Conservation (phyloP, 495 filamentous ascomycete genomes). For the Xylaria nigripes region DNA sequence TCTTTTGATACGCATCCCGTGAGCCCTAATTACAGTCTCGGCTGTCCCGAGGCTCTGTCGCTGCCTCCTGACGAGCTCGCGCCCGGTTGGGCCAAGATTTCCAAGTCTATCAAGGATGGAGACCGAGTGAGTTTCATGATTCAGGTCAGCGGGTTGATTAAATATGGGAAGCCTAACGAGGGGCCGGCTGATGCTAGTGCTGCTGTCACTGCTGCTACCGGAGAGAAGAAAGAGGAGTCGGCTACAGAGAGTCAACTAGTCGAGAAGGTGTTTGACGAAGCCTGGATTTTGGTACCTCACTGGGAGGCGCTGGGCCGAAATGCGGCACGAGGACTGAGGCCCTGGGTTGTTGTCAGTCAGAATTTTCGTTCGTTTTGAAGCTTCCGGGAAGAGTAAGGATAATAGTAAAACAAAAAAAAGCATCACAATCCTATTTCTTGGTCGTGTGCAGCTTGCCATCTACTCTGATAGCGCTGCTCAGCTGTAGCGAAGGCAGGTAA, state of each 20-base stretch:
- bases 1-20: constrained; percentile 66
- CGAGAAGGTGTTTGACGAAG: constrained; percentile 63
- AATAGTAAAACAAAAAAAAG: neutral
- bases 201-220: neutral
- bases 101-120: constrained; percentile 29
- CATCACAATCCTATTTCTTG: neutral
- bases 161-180: constrained; percentile 37
- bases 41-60: constrained; percentile 22
- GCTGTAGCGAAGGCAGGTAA: too few species aligned
- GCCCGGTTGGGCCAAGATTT: constrained; percentile 4
- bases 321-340: constrained; percentile 31
- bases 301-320: constrained; percentile 41
- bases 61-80: neutral
- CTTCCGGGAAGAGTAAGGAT: neutral
- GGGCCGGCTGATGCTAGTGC: neutral
- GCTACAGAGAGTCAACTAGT: constrained; percentile 33
- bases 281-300: constrained; percentile 70
- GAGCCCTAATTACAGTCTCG: constrained; percentile 52
- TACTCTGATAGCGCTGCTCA: too few species aligned
- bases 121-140: constrained; percentile 62
- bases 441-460: neutral
- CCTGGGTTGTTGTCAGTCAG: constrained; percentile 66
- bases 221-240: constrained; percentile 15
- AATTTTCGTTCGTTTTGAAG: constrained; percentile 50
- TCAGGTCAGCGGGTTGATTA: constrained; percentile 58